phyloP scores from a whole-genome alignment of 495 filamentous ascomycete species.

The Xylaria cubensis region DNA sequence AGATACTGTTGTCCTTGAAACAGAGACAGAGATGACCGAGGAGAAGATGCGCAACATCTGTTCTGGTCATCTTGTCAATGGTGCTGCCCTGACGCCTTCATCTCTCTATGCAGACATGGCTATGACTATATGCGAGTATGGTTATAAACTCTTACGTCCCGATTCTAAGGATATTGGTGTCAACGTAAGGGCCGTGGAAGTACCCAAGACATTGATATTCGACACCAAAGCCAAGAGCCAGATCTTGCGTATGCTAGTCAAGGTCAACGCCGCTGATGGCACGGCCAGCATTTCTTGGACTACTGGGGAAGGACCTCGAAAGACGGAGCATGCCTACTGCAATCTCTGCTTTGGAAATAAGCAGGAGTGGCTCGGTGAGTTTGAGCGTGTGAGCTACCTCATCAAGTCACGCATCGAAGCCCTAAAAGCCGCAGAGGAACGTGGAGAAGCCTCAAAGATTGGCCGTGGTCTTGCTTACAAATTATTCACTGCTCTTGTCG shows the following conservation, averaged over 20 bases:
- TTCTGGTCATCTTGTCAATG: constrained; percentile 77
- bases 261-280: constrained; percentile 47
- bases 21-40: constrained; percentile 70
- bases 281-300: constrained; percentile 48
- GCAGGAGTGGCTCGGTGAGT: constrained; percentile 58
- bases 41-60: constrained; percentile 66
- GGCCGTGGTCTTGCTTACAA: constrained; percentile 79
- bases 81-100: constrained; percentile 56
- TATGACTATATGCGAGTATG: constrained; percentile 73
- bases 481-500: constrained; percentile 72
- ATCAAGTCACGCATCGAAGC: constrained; percentile 59
- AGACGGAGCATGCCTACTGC: constrained; percentile 58
- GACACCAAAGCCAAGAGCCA: constrained; percentile 59
- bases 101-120: constrained; percentile 81
- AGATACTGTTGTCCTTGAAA: constrained; percentile 61
- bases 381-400: constrained; percentile 62
- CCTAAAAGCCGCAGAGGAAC: constrained; percentile 57
- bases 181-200: constrained; percentile 68
- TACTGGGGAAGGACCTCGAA: constrained; percentile 51
- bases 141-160: constrained; percentile 64
- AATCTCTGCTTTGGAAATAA: constrained; percentile 55
- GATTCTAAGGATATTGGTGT: constrained; percentile 60
- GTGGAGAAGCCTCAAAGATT: constrained; percentile 63
- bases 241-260: constrained; percentile 52
- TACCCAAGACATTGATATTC: constrained; percentile 74